Evolutionary conservation across 352 stramenopile genomes (phyloP), one percentile per base, ranked within the genome.

Genomic region (Globisporangium canariense): DNA sequence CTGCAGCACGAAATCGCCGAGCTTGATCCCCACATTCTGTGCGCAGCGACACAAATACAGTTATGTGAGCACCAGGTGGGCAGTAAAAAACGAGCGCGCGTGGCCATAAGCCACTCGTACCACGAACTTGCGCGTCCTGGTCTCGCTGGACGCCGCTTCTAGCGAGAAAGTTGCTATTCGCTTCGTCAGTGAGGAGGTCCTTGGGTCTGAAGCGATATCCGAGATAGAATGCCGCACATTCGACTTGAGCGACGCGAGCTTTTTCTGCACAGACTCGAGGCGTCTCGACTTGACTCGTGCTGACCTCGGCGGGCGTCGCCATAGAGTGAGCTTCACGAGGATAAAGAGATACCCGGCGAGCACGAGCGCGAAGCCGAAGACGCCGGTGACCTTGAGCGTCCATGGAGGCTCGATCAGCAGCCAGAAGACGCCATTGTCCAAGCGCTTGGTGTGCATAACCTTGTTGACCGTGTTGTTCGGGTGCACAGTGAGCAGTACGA

Each of bases 381-480:
- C 11, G 5, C 60, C 67, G 5, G 76, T 6, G 10, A n/a, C 41
- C 43, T 59, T 50, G 30, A 77, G 58, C 30, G 40, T 34, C 1
- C 49, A 14, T 11, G 72, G 50, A 16, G 74, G 65, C 13, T 82
- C 68, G 4, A 71, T 61, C 0, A 86, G 13, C 9, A 76, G 28
- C 70, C 75, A 86, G 54, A 79, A 83, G 2, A 62, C 58, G 8
- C 74, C 70, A 20, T 74, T 57, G 57, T 81, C 70, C 9, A 73
- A 69, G 5, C 66, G 45, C n/a, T 61, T 36, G 0, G 77, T 83
- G 4, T 54, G 16, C 66, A 74, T 81, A 20, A 78, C 9, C 30
- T 59, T 64, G 52, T 79, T 86, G 60, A 77, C 65, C 0, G 60
- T 67, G 1, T 62, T 43, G 28, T 79, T 83, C 16, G 77, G 73